Percentiles rank a stretch among this genome's conserved stretches.
phyloP scores from a whole-genome alignment of 805 yeast species.

The Starmerella geochares region DNA sequence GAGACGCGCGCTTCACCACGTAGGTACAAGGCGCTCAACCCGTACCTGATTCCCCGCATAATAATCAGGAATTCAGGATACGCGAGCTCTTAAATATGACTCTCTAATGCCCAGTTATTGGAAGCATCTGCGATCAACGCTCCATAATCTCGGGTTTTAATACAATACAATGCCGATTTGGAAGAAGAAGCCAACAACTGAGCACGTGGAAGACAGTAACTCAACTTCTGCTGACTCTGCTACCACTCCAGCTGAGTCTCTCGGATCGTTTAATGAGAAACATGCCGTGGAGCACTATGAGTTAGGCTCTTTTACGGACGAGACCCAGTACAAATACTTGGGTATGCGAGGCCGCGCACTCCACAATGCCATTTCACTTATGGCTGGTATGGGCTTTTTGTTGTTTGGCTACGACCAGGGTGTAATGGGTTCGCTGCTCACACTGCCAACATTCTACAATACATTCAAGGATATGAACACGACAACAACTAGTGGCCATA shows the following conservation, averaged over 20 bases:
- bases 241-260: background rate
- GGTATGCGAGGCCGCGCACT: slow-evolving; percentile 13
- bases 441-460: slow-evolving; percentile 24
- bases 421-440: slow-evolving; percentile 39
- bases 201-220: background rate
- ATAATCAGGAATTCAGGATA: background rate
- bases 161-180: background rate
- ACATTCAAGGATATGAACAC: slow-evolving; percentile 21
- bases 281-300: background rate
- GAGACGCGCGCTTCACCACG: background rate
- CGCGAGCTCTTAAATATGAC: background rate
- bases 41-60: slow-evolving; percentile 1
- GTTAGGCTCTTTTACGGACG: background rate
- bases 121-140: too few relatives aligned
- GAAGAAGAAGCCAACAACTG: background rate
- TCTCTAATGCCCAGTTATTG: background rate
- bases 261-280: background rate
- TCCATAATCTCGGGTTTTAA: background rate
- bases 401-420: slow-evolving; percentile 76
- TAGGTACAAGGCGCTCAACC: background rate
- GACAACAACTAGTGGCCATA: background rate
- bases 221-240: background rate
- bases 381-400: slow-evolving; percentile 53
- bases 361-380: slow-evolving; percentile 37
- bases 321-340: slow-evolving; percentile 2